Conservation (phyloP, 192 early-diverging fungal species). For the Coemansia guatemalensis region DNA sequence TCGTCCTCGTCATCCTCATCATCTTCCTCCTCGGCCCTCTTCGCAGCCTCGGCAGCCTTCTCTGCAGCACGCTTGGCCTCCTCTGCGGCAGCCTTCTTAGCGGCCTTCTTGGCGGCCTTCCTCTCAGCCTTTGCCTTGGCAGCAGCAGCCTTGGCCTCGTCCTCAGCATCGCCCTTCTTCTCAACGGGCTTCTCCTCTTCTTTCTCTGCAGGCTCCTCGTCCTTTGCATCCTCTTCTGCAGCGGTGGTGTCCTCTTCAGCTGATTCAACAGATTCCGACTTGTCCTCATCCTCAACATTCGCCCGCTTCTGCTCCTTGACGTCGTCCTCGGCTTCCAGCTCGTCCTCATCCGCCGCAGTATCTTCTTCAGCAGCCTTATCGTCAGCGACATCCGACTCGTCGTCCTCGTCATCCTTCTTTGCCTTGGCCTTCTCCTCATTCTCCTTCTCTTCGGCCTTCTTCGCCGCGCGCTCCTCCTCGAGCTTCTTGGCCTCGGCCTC, state of each 20-base stretch:
- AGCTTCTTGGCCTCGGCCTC: constrained; percentile 48
- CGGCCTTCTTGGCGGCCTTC: constrained; percentile 19
- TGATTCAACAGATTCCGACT: constrained; percentile 11
- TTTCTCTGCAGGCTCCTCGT: constrained; percentile 2
- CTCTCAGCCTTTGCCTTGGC: constrained; percentile 17
- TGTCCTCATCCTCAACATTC: constrained; percentile 8
- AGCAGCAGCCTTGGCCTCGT: constrained; percentile 5
- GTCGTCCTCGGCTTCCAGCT: constrained; percentile 11
- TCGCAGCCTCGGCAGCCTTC: constrained; percentile 25
- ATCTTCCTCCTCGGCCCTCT: constrained; percentile 31
- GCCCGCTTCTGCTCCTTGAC: constrained; percentile 2
- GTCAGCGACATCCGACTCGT: constrained; percentile 13
- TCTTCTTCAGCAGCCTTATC: constrained; percentile 10
- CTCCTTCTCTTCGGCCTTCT: constrained; percentile 25
- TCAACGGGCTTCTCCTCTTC: constrained; percentile 15
- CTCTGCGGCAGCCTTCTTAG: constrained; percentile 15
- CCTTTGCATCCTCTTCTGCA: constrained; percentile 1
- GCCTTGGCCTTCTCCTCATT: constrained; percentile 18
- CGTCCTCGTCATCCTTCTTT: constrained; percentile 17
- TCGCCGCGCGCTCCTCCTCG: constrained; percentile 50
- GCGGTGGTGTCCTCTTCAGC: constrained; percentile 12
- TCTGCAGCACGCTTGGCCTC: constrained; percentile 16
- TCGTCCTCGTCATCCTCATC: constrained; percentile 23
- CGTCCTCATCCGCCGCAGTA: neutral
- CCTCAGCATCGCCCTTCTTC: constrained; percentile 8